These are phyloP conservation scores for Lignosus rhinocerotis DNA, from an alignment of 1,284 basidiomycete species.

Conservation along the genomic window DNA sequence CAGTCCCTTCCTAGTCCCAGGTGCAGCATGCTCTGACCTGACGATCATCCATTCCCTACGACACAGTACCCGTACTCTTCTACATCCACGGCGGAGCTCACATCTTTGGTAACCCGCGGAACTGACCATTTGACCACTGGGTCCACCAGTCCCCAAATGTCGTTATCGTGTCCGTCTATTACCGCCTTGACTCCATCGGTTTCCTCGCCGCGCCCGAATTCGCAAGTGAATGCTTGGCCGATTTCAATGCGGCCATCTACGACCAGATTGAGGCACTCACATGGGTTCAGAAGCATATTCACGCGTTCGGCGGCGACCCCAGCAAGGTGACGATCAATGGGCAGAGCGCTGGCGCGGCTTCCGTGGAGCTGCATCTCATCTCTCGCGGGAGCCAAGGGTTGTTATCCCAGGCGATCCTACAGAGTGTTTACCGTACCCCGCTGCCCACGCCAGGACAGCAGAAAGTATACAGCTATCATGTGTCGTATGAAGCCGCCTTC, in stretches of 20 bases:
- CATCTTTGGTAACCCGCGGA: conserved; percentile 55
- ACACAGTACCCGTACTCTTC: conserved; percentile 62
- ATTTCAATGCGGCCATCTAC: conserved; percentile 60
- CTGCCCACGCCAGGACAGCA: conserved; percentile 51
- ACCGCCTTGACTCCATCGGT: conserved; percentile 46
- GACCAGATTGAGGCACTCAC: conserved; percentile 62
- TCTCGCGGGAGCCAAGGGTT: conserved; percentile 42
- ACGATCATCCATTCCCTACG: too few relatives aligned
- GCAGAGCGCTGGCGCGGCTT: conserved; percentile 60
- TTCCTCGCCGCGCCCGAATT: conserved; percentile 47
- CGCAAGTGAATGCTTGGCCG: conserved; percentile 39
- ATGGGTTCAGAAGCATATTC: conserved; percentile 65
- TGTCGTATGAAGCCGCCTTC: conserved; percentile 31
- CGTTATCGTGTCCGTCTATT: conserved; percentile 46
- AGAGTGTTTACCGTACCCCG: conserved; percentile 55
- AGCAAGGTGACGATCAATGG: conserved; percentile 59
- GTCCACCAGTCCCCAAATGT: conserved; percentile 40
- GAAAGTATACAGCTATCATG: too few relatives aligned
- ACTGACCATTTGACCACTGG: conserved; percentile 44
- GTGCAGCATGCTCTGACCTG: too few relatives aligned
- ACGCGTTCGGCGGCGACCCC: conserved; percentile 43
- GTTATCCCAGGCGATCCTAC: conserved; percentile 56
- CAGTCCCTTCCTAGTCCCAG: too few relatives aligned
- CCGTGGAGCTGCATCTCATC: conserved; percentile 56
- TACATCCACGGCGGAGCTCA: conserved; percentile 72